These are phyloP conservation scores for Gymnopus androsaceus DNA, from an alignment of 1,284 basidiomycete genomes.

Conservation along the genomic window DNA sequence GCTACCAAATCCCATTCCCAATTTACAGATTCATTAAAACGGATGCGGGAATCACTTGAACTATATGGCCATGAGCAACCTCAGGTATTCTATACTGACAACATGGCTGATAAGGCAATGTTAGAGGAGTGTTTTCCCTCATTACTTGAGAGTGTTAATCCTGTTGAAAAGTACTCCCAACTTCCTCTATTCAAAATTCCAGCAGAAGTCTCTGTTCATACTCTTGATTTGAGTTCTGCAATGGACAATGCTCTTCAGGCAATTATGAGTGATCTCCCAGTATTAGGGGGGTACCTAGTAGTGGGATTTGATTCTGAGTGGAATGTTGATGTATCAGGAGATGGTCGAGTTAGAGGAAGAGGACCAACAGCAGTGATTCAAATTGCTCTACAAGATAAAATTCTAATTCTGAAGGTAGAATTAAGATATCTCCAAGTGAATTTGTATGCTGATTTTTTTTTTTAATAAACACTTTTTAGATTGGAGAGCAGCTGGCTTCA, in stretches of 20 bases:
- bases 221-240: neutral
- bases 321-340: constrained; percentile 7
- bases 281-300: neutral
- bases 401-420: constrained; percentile 1
- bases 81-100: constrained; percentile 22
- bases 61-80: constrained; percentile 24
- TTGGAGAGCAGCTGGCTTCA: neutral
- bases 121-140: constrained; percentile 1
- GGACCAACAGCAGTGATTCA: constrained; percentile 5
- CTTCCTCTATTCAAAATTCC: neutral
- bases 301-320: constrained; percentile 15
- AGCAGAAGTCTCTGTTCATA: neutral
- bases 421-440: neutral
- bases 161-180: neutral
- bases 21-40: constrained; percentile 16
- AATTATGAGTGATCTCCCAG: neutral
- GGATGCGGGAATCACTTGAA: constrained; percentile 18
- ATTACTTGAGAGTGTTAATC: neutral
- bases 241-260: constrained; percentile 6
- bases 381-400: neutral
- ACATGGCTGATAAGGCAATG: constrained; percentile 14
- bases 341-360: neutral
- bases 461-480: neutral
- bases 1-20: constrained; percentile 25
- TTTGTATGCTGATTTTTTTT: too few relatives aligned